Evolutionary conservation across 1,284 basidiomycete species (phyloP), one percentile per base, ranked within the genome.

Genomic region (Ceratobasidium sp.): DNA sequence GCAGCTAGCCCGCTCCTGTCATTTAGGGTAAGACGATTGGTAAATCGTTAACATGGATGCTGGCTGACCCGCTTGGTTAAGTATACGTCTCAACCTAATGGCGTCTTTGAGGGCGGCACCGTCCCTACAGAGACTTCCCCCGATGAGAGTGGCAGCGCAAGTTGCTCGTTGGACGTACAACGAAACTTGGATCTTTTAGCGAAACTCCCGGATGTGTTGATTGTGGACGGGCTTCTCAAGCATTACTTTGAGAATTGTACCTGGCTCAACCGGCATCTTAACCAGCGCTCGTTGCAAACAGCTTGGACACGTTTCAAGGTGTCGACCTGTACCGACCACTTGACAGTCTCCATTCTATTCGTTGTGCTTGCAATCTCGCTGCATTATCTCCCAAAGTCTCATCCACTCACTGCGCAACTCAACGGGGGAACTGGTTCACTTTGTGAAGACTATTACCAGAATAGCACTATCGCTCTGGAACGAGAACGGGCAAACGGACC

Each of bases 201-300:
- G 2, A 80, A 86, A 73, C 85, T 93, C 1, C 92, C 92, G 1
- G 82, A 86, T 43, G 80, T 89, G 63, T 85, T 89, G 58, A 82
- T 88, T 64, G 88, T 92, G 76, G 92, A 93, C 78, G 86, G 85
- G 35, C 87, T 93, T 63, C 84, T 93, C 78, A 81, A 82, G 63
- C 90, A 88, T 80, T 93, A 93, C 80, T 93, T 93, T 77, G 89
- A 91, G 77, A 91, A 91, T 78, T 92, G 91, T 84, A 92, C 91
- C 80, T 93, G 91, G 92, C 87, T 93, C 70, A 91, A 92, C 80
- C 87, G 90, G 44, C 89, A 91, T 79, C 86, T 93, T 73, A 89
- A 92, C 80, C 85, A 88, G 71, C 72, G 81, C 1, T 82, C 87
- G 5, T 91, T 93, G 78, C 81, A 82, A 14, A 80, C 84, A 14